These are phyloP conservation scores for Coemansia sp. DNA, from an alignment of 192 early-diverging fungal species.

Conservation along the genomic window DNA sequence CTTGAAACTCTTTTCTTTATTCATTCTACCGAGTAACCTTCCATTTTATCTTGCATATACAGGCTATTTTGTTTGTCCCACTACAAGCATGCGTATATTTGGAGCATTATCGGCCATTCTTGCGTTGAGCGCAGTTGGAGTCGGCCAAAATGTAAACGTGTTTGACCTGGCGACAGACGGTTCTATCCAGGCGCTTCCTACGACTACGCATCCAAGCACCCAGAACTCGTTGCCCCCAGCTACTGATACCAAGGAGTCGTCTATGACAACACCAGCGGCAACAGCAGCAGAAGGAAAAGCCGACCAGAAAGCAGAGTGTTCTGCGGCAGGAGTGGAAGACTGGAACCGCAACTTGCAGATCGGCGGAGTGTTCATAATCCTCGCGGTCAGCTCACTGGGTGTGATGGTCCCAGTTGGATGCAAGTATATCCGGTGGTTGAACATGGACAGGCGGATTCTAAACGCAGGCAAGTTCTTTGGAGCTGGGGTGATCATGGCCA, in stretches of 20 bases:
- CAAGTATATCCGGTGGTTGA: conserved; percentile 29
- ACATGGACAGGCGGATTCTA: conserved; percentile 33
- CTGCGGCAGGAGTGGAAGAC: conserved; percentile 35
- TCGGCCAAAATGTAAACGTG: neutral
- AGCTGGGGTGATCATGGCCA: conserved; percentile 72
- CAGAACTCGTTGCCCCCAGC: neutral
- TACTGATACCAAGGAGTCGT: neutral
- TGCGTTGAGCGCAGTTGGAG: neutral
- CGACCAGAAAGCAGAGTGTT: conserved; percentile 18
- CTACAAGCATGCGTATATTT: neutral
- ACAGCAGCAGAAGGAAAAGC: neutral
- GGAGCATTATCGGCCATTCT: neutral
- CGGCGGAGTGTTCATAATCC: conserved; percentile 58
- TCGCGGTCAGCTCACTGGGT: conserved; percentile 56
- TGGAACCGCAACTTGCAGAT: conserved; percentile 57
- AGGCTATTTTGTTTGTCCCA: neutral
- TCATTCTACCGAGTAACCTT: neutral
- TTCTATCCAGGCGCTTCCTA: neutral
- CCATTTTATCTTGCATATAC: neutral
- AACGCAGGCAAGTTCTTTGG: conserved; percentile 60
- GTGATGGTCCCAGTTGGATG: conserved; percentile 56
- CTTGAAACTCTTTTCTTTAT: neutral
- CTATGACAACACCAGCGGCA: too few relatives aligned
- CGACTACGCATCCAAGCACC: neutral
- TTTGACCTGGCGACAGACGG: neutral